phyloP scores from a whole-genome alignment of 768 basidiomycete species.

The Dendrothele bispora region DNA sequence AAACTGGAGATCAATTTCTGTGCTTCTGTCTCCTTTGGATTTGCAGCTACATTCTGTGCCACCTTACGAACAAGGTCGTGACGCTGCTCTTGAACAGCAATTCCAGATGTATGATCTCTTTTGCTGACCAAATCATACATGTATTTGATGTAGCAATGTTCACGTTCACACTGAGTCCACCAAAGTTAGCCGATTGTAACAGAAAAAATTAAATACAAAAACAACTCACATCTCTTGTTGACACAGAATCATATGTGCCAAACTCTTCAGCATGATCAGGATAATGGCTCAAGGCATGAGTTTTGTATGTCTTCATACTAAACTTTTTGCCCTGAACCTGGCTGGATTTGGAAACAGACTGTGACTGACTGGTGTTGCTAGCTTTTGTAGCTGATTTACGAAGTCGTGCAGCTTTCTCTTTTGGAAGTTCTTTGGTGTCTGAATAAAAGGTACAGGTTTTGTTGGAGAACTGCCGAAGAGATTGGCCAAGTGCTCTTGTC shows the following conservation, averaged over 20 bases:
- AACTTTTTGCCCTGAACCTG: conserved; percentile 1
- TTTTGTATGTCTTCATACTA: conserved; percentile 16
- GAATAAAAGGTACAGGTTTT: not conserved
- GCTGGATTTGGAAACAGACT: not conserved
- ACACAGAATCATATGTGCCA: conserved; percentile 15
- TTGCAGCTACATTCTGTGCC: no score
- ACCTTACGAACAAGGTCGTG: no score
- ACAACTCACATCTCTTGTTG: conserved; percentile 28
- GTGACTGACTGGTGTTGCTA: not conserved
- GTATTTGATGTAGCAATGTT: no score
- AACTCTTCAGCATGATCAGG: conserved; percentile 7
- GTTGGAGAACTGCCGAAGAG: conserved; percentile 9
- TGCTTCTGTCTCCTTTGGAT: no score
- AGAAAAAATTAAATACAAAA: no score
- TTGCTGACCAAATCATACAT: no score
- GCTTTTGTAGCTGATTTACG: not conserved
- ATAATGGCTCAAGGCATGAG: conserved; percentile 15
- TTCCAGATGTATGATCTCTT: no score
- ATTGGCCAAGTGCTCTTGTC: conserved; percentile 1
- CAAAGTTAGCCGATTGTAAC: no score
- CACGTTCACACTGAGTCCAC: no score
- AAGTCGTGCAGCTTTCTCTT: conserved; percentile 11
- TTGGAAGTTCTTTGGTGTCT: conserved; percentile 16
- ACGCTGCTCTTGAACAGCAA: no score
- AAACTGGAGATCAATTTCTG: no score